Percentiles rank a stretch among this genome's conserved stretches.
Evolutionary conservation across 495 filamentous ascomycete genomes (phyloP).

Genomic region (Aspergillus coremiiformis): DNA sequence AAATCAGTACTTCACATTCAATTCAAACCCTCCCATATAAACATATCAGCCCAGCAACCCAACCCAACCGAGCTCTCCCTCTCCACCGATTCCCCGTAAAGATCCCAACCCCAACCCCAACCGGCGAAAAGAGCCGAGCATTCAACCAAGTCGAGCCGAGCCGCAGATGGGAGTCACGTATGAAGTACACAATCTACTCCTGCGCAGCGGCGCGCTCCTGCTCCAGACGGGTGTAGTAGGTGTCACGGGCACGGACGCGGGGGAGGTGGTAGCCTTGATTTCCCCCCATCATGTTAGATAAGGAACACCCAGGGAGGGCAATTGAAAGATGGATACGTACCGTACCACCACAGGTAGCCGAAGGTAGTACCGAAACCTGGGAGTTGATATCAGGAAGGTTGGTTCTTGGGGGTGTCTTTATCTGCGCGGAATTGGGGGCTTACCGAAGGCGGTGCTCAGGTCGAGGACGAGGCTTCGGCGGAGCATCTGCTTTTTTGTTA

Average conservation of each 20-base stretch:
- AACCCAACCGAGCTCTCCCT: background rate
- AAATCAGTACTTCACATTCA: background rate
- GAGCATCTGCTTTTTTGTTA: constrained; percentile 53
- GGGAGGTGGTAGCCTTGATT: constrained; percentile 68
- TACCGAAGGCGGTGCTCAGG: constrained; percentile 68
- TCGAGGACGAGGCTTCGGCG: constrained; percentile 67
- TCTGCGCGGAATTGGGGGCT: too few relatives aligned
- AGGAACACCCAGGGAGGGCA: too few relatives aligned
- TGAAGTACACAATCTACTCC: constrained; percentile 26
- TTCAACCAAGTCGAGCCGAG: too few relatives aligned
- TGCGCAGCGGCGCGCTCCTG: constrained; percentile 49
- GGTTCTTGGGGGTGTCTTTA: too few relatives aligned
- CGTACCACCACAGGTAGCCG: constrained; percentile 78
- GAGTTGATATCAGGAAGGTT: too few relatives aligned
- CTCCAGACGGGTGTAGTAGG: constrained; percentile 71
- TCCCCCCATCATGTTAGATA: too few relatives aligned
- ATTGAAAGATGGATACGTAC: constrained; percentile 44
- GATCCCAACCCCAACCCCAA: too few relatives aligned
- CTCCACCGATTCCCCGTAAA: too few relatives aligned
- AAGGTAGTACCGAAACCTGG: constrained; percentile 60
- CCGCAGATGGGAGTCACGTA: constrained; percentile 5
- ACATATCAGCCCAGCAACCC: background rate
- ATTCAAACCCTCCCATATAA: background rate
- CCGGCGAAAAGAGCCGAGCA: too few relatives aligned
- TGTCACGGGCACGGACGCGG: constrained; percentile 64